Evolutionary conservation across 2,329 filamentous ascomycete species (phyloP), one percentile per base, ranked within the genome.

Genomic region (Colletotrichum sp.): DNA sequence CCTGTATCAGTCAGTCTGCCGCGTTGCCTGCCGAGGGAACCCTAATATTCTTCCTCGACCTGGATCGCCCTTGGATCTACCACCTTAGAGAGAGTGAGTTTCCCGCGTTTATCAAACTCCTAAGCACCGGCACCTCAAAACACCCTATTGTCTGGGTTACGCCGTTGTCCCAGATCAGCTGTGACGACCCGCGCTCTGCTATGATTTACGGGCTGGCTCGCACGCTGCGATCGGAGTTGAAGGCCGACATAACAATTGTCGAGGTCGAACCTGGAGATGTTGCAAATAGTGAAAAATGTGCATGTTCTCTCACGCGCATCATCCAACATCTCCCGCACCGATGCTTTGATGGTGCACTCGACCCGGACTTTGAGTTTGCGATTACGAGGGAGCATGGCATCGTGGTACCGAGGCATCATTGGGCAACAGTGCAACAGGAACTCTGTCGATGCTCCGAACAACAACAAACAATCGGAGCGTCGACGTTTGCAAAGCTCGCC

Each of bases 181-280:
- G 66, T 15, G 3, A 10, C 7, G 28, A 68, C n/a, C 66, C 66
- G 10, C 28, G 26, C 6, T 22, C 4, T 10, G 66, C 66, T 7
- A 57, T 68, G 66, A 36, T 68, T n/a, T 44, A 57, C 18, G 66
- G 66, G 0, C 66, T 68, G 15, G 66, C 10, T 59, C 44, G 66
- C 0, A 68, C 66, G 15, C 75, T 84, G 12, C 81, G 82, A 24
- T 78, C 75, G 5, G 83, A 84, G 77, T 59, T 79, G 26, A 68
- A 66, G 1, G 39, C 81, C 2, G 75, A 80, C 8, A 79, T 85
- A 44, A 78, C 80, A 22, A 84, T 82, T 0, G 79, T 81, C 10
- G 84, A 85, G 68, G 77, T 84, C 4, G 78, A 81, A 26, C 8
- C 10, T 2, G 63, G 8, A 62, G 55, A 48, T 34, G 26, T 26